A percentile compares a stretch with the other conserved stretches of the same genome.
phyloP scores from a whole-genome alignment of 192 early-diverging fungal genomes.

The Entomortierella chlamydospora region DNA sequence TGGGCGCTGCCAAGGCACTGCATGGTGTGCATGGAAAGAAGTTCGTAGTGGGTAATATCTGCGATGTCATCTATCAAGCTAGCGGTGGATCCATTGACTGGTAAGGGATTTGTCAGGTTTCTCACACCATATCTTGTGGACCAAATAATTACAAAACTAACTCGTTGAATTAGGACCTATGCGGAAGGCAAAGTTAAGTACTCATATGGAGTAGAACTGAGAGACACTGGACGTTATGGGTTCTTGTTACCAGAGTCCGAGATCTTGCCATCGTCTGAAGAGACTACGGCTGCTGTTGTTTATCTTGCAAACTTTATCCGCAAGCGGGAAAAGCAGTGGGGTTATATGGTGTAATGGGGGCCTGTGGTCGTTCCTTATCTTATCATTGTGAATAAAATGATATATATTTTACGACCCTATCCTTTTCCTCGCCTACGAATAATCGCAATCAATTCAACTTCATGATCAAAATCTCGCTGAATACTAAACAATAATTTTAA shows the following conservation, averaged over 20 bases:
- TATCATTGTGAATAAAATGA: not conserved
- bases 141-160: no score
- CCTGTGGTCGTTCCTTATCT: not conserved
- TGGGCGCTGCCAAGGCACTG: conserved; percentile 54
- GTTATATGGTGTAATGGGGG: conserved; percentile 22
- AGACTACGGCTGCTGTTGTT: conserved; percentile 53
- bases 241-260: conserved; percentile 60
- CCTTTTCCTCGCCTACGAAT: no score
- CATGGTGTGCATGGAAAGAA: conserved; percentile 47
- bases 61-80: conserved; percentile 54
- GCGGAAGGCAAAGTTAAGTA: conserved; percentile 56
- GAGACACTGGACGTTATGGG: conserved; percentile 58
- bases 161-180: conserved; percentile 63
- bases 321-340: conserved; percentile 49
- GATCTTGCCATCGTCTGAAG: conserved; percentile 58
- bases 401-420: not conserved
- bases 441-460: no score
- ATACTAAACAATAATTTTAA: no score
- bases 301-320: conserved; percentile 53
- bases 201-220: conserved; percentile 58
- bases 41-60: conserved; percentile 56
- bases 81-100: conserved; percentile 52
- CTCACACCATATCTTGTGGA: no score
- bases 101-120: not conserved
- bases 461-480: no score